Conservation (phyloP, 2,329 filamentous ascomycete genomes). For the Fusarium foetens region DNA sequence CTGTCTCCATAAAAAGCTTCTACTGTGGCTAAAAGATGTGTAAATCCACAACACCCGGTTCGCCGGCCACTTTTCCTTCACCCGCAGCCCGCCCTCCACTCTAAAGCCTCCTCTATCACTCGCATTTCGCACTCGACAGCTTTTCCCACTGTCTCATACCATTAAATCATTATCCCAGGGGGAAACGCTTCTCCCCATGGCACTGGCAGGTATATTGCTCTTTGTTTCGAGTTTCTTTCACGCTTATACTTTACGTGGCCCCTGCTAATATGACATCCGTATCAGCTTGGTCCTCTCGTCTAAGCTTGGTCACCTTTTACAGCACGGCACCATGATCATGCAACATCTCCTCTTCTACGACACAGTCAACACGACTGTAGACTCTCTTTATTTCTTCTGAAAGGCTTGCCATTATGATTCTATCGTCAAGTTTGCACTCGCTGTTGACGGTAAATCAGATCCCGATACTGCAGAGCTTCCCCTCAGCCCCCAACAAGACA, state of each 20-base stretch:
- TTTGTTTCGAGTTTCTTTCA: background rate
- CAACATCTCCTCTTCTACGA: slow-evolving; percentile 1
- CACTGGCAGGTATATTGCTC: background rate
- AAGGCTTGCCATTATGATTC: background rate
- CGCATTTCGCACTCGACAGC: slow-evolving; percentile 20
- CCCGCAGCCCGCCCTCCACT: slow-evolving; percentile 25
- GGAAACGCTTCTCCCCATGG: background rate
- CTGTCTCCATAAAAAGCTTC: background rate
- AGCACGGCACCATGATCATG: slow-evolving; percentile 2
- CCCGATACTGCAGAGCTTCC: slow-evolving; percentile 24
- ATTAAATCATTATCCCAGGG: background rate
- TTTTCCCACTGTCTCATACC: background rate
- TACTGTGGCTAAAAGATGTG: slow-evolving; percentile 19
- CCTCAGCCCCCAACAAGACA: slow-evolving; percentile 27
- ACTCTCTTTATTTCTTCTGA: background rate
- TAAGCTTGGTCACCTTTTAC: slow-evolving; percentile 31
- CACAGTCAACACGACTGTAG: background rate
- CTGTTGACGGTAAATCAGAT: slow-evolving; percentile 3
- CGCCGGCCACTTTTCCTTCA: slow-evolving; percentile 41
- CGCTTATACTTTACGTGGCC: background rate
- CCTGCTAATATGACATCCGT: slow-evolving; percentile 29
- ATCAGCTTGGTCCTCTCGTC: slow-evolving; percentile 23
- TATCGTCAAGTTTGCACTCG: background rate
- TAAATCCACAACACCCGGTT: slow-evolving; percentile 40
- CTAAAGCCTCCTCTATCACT: slow-evolving; percentile 37